phyloP scores from a whole-genome alignment of 192 early-diverging fungal genomes.

The Cladochytrium replicatum region DNA sequence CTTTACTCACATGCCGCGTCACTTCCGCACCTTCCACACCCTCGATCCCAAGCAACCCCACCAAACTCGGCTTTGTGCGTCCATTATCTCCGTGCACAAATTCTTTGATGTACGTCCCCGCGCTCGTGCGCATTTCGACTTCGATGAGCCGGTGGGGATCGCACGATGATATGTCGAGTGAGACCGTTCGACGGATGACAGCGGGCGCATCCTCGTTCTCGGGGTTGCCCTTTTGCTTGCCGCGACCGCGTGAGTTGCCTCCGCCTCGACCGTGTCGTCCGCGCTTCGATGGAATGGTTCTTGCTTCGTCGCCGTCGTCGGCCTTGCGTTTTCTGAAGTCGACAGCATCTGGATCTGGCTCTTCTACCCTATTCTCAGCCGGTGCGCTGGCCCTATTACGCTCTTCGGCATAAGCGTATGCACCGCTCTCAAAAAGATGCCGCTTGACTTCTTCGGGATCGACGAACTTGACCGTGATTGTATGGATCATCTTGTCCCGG shows the following conservation, averaged over 20 bases:
- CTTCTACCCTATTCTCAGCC: too few relatives aligned
- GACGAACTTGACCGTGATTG: constrained; percentile 9
- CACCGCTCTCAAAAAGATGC: too few relatives aligned
- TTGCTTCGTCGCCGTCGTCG: too few relatives aligned
- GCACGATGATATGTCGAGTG: constrained; percentile 22
- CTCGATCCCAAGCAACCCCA: constrained; percentile 47
- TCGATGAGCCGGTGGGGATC: constrained; percentile 41
- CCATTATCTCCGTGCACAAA: constrained; percentile 93
- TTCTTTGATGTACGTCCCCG: constrained; percentile 91
- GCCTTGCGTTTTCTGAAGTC: too few relatives aligned
- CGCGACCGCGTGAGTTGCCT: too few relatives aligned
- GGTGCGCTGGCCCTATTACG: too few relatives aligned
- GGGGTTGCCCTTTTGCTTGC: not conserved
- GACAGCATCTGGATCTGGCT: too few relatives aligned
- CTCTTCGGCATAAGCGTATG: too few relatives aligned
- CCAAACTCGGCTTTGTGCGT: constrained; percentile 63
- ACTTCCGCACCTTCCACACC: constrained; percentile 34
- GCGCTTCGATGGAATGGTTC: too few relatives aligned
- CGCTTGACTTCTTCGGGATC: not conserved
- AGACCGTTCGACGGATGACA: not conserved
- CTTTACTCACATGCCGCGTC: too few relatives aligned
- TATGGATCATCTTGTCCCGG: constrained; percentile 35
- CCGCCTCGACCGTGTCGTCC: too few relatives aligned
- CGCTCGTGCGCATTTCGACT: constrained; percentile 66
- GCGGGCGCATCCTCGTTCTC: not conserved